Percentiles rank a stretch among this genome's conserved stretches.
Evolutionary conservation across 176 grass and related monocot genomes (phyloP).

Genomic region (Musa itinerans): DNA sequence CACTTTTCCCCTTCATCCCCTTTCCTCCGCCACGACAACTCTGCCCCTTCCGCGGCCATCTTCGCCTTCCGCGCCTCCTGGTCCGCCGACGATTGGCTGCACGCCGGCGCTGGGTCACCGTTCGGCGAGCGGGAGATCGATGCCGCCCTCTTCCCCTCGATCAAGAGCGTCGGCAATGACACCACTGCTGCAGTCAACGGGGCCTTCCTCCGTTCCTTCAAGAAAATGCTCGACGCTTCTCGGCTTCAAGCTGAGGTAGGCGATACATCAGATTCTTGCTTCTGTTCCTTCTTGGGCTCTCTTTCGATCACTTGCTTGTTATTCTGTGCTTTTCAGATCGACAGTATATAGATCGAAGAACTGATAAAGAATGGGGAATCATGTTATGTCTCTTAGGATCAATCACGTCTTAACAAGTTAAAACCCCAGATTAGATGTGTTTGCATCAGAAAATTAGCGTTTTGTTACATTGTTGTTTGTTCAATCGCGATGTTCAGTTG

Average conservation of each 20-base stretch:
- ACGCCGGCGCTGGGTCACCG: constrained; percentile 20
- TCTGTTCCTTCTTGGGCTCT: not conserved
- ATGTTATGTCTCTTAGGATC: too few species aligned
- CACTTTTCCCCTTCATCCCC: constrained; percentile 15
- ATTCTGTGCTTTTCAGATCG: not conserved
- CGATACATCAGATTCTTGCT: not conserved
- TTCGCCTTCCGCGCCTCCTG: constrained; percentile 69
- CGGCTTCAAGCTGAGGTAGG: constrained; percentile 48
- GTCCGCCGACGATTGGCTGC: constrained; percentile 54
- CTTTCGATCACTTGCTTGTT: not conserved
- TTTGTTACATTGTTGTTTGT: not conserved
- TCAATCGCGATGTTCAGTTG: not conserved
- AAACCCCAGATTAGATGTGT: too few species aligned
- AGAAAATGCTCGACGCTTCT: constrained; percentile 35
- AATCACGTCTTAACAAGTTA: too few species aligned
- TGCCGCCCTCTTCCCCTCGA: constrained; percentile 57
- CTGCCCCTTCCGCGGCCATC: constrained; percentile 42
- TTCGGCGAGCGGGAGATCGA: constrained; percentile 77
- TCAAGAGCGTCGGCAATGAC: constrained; percentile 58
- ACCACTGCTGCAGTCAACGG: constrained; percentile 48
- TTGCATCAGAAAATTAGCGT: too few species aligned
- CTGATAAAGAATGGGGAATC: too few species aligned
- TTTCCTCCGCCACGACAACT: constrained; percentile 49
- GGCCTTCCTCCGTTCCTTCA: constrained; percentile 58
- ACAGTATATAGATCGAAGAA: too few species aligned